These are phyloP conservation scores for Thalassia testudinum DNA, from an alignment of 116 monocot genomes.

Conservation along the genomic window DNA sequence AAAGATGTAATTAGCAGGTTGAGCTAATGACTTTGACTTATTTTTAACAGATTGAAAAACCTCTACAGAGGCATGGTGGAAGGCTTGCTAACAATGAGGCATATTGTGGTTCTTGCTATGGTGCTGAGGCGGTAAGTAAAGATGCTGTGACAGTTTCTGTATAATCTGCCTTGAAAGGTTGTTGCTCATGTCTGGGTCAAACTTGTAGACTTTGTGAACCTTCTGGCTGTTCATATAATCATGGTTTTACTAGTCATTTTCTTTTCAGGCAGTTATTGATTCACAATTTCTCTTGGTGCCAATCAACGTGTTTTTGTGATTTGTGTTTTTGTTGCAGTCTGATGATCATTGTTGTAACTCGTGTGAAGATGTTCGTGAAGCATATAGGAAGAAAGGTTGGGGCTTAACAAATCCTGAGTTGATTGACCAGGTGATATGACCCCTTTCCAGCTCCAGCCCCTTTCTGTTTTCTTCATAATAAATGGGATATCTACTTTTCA, in stretches of 20 bases:
- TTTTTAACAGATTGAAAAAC: constrained; percentile 48
- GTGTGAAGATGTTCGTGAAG: constrained; percentile 72
- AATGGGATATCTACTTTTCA: too few relatives aligned
- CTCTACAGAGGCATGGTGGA: constrained; percentile 72
- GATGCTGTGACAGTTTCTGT: neutral
- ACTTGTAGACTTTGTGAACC: neutral
- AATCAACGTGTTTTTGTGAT: neutral
- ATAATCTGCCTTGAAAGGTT: neutral
- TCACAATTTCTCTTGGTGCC: neutral
- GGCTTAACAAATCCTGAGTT: constrained; percentile 39
- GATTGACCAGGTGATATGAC: constrained; percentile 52
- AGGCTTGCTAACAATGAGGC: constrained; percentile 68
- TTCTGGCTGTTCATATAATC: neutral
- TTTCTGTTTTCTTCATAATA: constrained; percentile 2
- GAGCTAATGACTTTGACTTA: too few relatives aligned
- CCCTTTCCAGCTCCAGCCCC: neutral
- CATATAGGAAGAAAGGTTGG: constrained; percentile 72
- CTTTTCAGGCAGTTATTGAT: too few relatives aligned
- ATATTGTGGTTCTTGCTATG: constrained; percentile 82
- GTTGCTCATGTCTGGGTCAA: neutral
- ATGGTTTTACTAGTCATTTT: too few relatives aligned
- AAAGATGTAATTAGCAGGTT: too few relatives aligned
- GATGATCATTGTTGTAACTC: constrained; percentile 80
- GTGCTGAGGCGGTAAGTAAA: constrained; percentile 44
- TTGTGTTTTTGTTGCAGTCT: constrained; percentile 18